These are phyloP conservation scores for Puccinia horiana DNA, from an alignment of 1,284 basidiomycete species.

Conservation along the genomic window DNA sequence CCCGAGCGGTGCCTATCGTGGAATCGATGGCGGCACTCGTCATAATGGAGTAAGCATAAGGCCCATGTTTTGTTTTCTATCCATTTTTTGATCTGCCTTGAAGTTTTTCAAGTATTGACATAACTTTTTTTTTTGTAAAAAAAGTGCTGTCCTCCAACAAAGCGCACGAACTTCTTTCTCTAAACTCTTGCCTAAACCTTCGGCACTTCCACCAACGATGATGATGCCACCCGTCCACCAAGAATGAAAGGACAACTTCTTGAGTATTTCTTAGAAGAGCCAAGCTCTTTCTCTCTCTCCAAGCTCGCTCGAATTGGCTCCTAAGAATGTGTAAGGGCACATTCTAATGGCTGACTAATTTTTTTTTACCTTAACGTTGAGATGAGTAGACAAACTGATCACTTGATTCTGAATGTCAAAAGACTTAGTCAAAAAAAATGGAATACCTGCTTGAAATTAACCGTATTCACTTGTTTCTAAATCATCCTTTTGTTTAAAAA, in stretches of 20 bases:
- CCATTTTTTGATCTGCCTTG: not conserved
- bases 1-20: conserved; percentile 91
- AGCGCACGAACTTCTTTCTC: conserved; percentile 35
- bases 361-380: too few species aligned
- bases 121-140: not conserved
- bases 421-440: too few species aligned
- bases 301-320: too few species aligned
- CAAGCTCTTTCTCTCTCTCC: not conserved
- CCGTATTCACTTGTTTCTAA: too few species aligned
- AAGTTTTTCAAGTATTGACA: not conserved
- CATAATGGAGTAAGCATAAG: conserved; percentile 71
- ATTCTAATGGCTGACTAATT: too few species aligned
- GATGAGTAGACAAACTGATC: too few species aligned
- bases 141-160: conserved; percentile 49
- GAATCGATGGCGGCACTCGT: conserved; percentile 97
- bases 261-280: not conserved
- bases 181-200: conserved; percentile 34
- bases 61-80: not conserved
- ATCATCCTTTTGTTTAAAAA: too few species aligned
- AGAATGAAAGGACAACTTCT: not conserved
- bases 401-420: too few species aligned
- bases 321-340: too few species aligned
- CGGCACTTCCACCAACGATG: conserved; percentile 39
- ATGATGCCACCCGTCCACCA: conserved; percentile 27
- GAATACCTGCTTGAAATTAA: too few species aligned